Conservation (phyloP, 176 grass and related monocot species). For the Melocanna baccifera region DNA sequence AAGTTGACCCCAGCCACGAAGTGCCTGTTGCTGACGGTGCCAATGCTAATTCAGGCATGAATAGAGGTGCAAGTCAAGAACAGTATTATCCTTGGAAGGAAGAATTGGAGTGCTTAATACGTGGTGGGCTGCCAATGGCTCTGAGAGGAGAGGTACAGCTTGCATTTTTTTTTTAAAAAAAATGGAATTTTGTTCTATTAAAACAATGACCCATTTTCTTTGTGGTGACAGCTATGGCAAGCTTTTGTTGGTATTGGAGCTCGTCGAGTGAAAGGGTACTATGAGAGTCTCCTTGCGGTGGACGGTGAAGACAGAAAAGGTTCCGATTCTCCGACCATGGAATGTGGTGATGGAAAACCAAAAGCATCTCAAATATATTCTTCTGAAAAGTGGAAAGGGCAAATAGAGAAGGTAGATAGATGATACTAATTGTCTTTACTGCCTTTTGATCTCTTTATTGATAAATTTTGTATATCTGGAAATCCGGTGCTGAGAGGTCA, state of each 20-base stretch:
- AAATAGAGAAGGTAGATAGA: constrained; percentile 90
- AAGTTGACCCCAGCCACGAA: constrained; percentile 71
- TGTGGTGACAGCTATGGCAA: constrained; percentile 82
- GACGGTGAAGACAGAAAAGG: constrained; percentile 38
- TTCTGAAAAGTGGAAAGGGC: constrained; percentile 87
- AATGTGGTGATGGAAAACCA: constrained; percentile 43
- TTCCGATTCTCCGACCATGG: constrained; percentile 9
- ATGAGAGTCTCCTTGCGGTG: constrained; percentile 57
- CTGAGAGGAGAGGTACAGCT: constrained; percentile 84
- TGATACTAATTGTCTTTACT: background rate
- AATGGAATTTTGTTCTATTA: background rate
- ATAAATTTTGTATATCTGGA: constrained; percentile 14
- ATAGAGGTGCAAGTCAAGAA: constrained; percentile 35
- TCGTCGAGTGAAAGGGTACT: constrained; percentile 86
- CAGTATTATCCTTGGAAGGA: constrained; percentile 73
- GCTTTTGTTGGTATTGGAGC: constrained; percentile 91
- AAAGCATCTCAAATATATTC: constrained; percentile 42
- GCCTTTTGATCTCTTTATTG: background rate
- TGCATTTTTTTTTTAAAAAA: background rate
- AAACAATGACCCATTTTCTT: constrained; percentile 6
- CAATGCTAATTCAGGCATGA: constrained; percentile 43
- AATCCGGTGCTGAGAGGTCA: constrained; percentile 2
- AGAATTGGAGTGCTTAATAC: constrained; percentile 81
- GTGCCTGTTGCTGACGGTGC: constrained; percentile 46
- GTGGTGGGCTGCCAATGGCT: constrained; percentile 89